Evolutionary conservation across 805 yeast genomes (phyloP).

Genomic region (Monosporozyma solicola): DNA sequence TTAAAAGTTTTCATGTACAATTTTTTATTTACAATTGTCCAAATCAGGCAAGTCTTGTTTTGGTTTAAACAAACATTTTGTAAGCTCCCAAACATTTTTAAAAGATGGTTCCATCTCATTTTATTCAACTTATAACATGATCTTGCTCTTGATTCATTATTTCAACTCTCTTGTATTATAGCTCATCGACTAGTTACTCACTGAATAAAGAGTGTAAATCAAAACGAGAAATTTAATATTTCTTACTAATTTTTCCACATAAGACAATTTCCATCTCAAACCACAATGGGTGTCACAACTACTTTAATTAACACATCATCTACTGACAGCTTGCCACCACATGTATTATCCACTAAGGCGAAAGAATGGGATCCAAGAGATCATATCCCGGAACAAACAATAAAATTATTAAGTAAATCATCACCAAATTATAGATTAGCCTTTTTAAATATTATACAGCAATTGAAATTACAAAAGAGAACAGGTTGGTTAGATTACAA

Average conservation of each 20-base stretch:
- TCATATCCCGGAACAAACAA: conserved; percentile 34
- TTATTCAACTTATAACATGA: no score
- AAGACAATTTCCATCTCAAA: not conserved
- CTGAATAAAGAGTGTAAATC: no score
- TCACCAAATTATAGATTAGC: conserved; percentile 39
- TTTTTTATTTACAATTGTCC: not conserved
- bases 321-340: not conserved
- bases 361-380: conserved; percentile 38
- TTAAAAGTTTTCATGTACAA: not conserved
- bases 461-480: conserved; percentile 69
- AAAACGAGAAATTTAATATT: not conserved
- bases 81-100: not conserved
- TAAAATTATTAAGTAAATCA: conserved; percentile 18
- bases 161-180: no score
- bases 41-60: not conserved
- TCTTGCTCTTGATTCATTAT: no score
- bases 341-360: not conserved
- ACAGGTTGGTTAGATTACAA: conserved; percentile 88
- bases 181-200: no score
- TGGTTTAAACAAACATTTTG: not conserved
- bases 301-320: not conserved
- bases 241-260: not conserved
- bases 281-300: not conserved
- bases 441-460: conserved; percentile 56
- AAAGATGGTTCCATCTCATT: no score